A percentile compares a stretch with the other conserved stretches of the same genome.
These are phyloP conservation scores for Backusella circina DNA, from an alignment of 192 early-diverging fungal species.

Conservation along the genomic window DNA sequence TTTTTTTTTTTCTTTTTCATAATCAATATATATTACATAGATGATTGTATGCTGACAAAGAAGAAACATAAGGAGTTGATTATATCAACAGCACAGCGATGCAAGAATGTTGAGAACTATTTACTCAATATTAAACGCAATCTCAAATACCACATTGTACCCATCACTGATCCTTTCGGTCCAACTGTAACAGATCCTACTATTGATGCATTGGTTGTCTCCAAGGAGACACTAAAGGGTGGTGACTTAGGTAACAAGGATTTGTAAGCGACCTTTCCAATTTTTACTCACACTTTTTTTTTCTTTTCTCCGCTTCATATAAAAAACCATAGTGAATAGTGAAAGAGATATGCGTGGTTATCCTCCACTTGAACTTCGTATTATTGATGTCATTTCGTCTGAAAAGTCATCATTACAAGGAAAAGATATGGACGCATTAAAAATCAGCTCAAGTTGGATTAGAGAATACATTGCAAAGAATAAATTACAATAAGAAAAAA, in stretches of 20 bases:
- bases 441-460: conserved; percentile 81
- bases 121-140: conserved; percentile 45
- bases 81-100: conserved; percentile 60
- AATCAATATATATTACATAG: too few species aligned
- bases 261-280: not conserved
- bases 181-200: conserved; percentile 74
- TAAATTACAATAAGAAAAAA: not conserved
- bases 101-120: conserved; percentile 58
- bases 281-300: not conserved
- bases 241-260: conserved; percentile 57
- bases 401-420: conserved; percentile 27
- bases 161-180: conserved; percentile 81
- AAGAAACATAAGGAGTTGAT: conserved; percentile 72
- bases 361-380: conserved; percentile 54
- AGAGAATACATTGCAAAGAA: conserved; percentile 51
- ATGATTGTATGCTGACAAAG: conserved; percentile 58
- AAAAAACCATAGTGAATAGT: conserved; percentile 85
- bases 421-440: conserved; percentile 48
- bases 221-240: conserved; percentile 76
- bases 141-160: conserved; percentile 55
- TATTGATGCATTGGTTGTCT: conserved; percentile 79
- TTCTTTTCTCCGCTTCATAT: not conserved
- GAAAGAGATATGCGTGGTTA: conserved; percentile 57
- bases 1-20: not conserved
- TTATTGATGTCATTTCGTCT: conserved; percentile 69